Evolutionary conservation across 129 eudicot genomes (phyloP).

Genomic region (Helianthus tuberosus): DNA sequence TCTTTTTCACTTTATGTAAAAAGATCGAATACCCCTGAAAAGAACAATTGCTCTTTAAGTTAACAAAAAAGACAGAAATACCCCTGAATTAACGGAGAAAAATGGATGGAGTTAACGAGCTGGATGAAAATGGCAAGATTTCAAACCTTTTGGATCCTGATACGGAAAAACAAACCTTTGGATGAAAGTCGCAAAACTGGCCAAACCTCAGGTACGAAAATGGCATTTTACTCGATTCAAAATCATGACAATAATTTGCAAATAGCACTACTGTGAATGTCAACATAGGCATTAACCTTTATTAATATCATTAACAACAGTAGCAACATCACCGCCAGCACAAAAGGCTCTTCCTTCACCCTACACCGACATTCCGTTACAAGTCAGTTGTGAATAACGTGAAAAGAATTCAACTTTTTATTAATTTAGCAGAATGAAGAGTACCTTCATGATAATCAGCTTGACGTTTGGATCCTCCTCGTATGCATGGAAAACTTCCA

Average conservation of each 20-base stretch:
- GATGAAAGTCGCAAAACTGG: too few relatives aligned
- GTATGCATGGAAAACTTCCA: constrained; percentile 67
- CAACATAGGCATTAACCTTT: constrained; percentile 42
- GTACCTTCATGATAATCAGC: constrained; percentile 72
- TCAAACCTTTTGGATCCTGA: too few relatives aligned
- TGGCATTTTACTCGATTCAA: not conserved
- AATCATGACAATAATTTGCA: not conserved
- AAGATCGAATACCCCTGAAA: too few relatives aligned
- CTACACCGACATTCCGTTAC: constrained; percentile 32
- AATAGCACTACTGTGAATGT: not conserved
- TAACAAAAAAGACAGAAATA: too few relatives aligned
- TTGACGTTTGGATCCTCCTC: constrained; percentile 73
- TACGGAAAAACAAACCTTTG: too few relatives aligned
- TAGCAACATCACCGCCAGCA: constrained; percentile 98
- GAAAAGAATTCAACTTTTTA: not conserved
- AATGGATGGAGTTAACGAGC: too few relatives aligned
- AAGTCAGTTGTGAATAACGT: not conserved
- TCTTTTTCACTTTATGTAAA: too few relatives aligned
- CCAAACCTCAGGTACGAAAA: too few relatives aligned
- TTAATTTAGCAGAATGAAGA: not conserved
- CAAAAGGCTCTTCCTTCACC: constrained; percentile 96
- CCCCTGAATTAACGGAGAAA: too few relatives aligned
- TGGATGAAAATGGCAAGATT: too few relatives aligned
- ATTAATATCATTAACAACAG: constrained; percentile 63
- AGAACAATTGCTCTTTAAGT: too few relatives aligned